Base-by-base conservation (phyloP, 768 basidiomycete genomes). In the Rhizopogon vulgaris region DNA sequence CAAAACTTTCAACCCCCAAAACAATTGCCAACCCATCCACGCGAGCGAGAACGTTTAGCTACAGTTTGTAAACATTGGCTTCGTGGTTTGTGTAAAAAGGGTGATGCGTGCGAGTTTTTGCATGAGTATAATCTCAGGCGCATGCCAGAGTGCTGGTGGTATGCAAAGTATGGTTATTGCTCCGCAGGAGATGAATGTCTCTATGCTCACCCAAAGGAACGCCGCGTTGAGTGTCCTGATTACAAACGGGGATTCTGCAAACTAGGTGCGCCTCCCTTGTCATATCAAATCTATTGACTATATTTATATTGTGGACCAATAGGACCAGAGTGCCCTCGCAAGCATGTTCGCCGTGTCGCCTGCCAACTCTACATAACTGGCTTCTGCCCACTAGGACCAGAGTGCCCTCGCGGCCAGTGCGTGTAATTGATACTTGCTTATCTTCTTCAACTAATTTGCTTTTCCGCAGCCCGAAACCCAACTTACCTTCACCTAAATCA, bases 91-190 rank as follows among this genome's bases (percentile, higher is more conserved):
- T 98, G 96, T 72, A 98, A 98, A 73, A 98, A 98, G 69, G 95
- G 94, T 49, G 90, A 94, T 64, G 86, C 88, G 24, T 99, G 96
- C 73, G 96, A 98, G 72, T 99, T 98, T 69, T 78, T 98, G 65
- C 96, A 99, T 71, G 96, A 98, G 73, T 99, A 97, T 75, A 96
- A 98, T 67, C 78, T 99, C 47, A 75, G 96, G 53, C 86, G 91
- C 55, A 98, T 98, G 94, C 96, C 96, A 6, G 92, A 97, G 67
- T 98, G 96, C 63, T 96, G 93, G 87, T 98, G 94, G 94, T 97
- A 85, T 68, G 91, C 91, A 48, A 96, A 95, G 69, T 94, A 93
- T 62, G 96, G 96, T 14, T 98, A 94, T 69, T 98, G 96, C 68
- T 90, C 91, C 24, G 87, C 94, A 17, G 95, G 96, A 52, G 94